These are phyloP conservation scores for Blastomyces silverae DNA, from an alignment of 2,329 filamentous ascomycete species.

Conservation along the genomic window DNA sequence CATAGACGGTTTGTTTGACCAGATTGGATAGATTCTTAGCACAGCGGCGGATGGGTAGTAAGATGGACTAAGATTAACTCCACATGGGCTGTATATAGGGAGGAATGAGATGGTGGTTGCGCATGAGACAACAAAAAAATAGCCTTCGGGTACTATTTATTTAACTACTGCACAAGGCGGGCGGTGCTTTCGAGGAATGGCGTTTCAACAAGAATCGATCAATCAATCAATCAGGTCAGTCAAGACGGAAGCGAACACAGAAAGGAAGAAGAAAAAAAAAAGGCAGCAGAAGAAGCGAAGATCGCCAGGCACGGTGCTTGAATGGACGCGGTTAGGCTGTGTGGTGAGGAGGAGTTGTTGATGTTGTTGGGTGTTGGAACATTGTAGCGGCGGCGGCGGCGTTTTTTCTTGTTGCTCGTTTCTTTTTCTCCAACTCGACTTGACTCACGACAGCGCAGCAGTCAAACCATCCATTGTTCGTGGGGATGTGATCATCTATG, in stretches of 20 bases:
- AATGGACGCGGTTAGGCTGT: neutral
- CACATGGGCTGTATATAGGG: neutral
- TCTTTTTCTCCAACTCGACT: neutral
- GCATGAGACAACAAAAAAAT: too few relatives aligned
- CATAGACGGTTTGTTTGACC: neutral
- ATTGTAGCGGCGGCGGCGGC: neutral
- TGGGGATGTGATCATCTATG: neutral
- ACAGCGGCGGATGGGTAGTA: neutral
- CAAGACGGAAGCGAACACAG: neutral
- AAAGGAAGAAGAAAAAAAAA: constrained; percentile 1
- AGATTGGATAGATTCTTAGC: neutral
- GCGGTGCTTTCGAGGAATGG: neutral
- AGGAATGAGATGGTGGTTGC: neutral
- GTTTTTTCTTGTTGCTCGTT: neutral
- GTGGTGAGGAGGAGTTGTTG: neutral
- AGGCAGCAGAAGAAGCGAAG: neutral
- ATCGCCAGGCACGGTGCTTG: neutral
- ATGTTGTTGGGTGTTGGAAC: constrained; percentile 2
- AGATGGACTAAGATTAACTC: neutral
- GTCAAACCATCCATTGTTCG: neutral
- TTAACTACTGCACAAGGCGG: neutral
- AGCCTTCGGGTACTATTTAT: too few relatives aligned
- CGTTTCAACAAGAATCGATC: neutral
- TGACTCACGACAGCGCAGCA: neutral
- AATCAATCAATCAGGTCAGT: neutral